Base-by-base conservation (phyloP, 352 stramenopile genomes). In the Phytophthora quininea region DNA sequence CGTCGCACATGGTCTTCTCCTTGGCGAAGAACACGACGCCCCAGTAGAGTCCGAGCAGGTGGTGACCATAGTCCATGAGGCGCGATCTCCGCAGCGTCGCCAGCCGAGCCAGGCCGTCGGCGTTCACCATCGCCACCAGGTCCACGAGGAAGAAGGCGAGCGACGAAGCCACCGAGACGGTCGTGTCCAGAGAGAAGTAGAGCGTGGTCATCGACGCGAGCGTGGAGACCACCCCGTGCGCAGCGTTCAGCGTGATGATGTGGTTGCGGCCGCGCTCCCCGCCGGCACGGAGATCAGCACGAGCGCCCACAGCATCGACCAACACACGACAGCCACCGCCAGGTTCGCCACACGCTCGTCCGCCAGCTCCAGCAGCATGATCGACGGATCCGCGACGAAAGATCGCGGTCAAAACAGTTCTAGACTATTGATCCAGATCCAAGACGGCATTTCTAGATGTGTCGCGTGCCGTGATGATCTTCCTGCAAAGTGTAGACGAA, bases 131-230 rank as follows among this genome's bases (percentile, higher is more conserved):
- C 7, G 74, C 83, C 27, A 72, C 64, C 19, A 91, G 73, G 54
- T 93, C 85, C 54, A 93, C 81, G 58, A 91, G 68, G 64, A 92
- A 93, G 64, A 78, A 92, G 6, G 73, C 74, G 33, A 93, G 72
- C 51, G 85, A 92, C 42, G 82, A 66, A 8, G 83, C 76, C 14
- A 89, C 77, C 10, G 83, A 88, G 54, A 80, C 70, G 49, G 85
- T 86, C 50, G 81, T 81, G 50, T 90, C 84, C 31, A 78, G 66
- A 0, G 33, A 62, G 11, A 71, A 76, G 27, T 70, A 72, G 32
- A 91, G 67, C 12, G 85, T 91, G 30, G 58, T 53, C 1, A 64
- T 67, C 11, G 85, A 85, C 2, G 74, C 59, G 42, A 79, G 42
- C 10, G 83, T 91, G 45, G 73, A 90, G 67, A 91, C 78, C 42